A percentile compares a stretch with the other conserved stretches of the same genome.
phyloP scores from a whole-genome alignment of 2,329 filamentous ascomycete species.

The Fusarium sp. region DNA sequence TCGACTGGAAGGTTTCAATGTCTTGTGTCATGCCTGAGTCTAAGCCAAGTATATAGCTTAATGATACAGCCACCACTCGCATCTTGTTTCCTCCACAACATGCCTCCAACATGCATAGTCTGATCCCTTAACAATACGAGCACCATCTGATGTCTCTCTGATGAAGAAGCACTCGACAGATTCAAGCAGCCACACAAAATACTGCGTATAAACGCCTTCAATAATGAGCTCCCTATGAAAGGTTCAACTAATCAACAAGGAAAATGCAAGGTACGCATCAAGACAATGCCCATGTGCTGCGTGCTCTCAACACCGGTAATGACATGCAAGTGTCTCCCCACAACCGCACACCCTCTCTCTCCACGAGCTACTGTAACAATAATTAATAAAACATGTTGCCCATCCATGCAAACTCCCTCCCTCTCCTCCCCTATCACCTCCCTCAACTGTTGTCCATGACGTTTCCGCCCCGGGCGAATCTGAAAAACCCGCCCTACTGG shows the following conservation, averaged over 20 bases:
- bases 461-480: slow-evolving; percentile 1
- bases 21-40: not conserved
- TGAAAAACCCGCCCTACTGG: slow-evolving; percentile 29
- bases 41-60: not conserved
- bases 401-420: slow-evolving; percentile 22
- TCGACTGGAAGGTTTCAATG: not conserved
- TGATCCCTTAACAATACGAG: not conserved
- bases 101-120: not conserved
- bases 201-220: slow-evolving; percentile 6
- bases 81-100: not conserved
- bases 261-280: slow-evolving; percentile 32
- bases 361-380: slow-evolving; percentile 8
- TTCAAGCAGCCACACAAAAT: not conserved
- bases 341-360: slow-evolving; percentile 5
- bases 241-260: slow-evolving; percentile 31
- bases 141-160: not conserved
- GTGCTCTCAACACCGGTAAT: slow-evolving; percentile 36
- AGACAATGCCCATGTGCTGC: slow-evolving; percentile 29
- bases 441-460: not conserved
- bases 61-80: not conserved
- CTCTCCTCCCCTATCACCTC: slow-evolving; percentile 11
- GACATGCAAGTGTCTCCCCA: slow-evolving; percentile 35
- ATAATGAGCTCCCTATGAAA: slow-evolving; percentile 26
- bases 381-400: slow-evolving; percentile 34
- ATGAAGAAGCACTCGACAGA: not conserved